Conservation (phyloP, 139 green algal genomes). For the Chlamydomonas incerta region DNA sequence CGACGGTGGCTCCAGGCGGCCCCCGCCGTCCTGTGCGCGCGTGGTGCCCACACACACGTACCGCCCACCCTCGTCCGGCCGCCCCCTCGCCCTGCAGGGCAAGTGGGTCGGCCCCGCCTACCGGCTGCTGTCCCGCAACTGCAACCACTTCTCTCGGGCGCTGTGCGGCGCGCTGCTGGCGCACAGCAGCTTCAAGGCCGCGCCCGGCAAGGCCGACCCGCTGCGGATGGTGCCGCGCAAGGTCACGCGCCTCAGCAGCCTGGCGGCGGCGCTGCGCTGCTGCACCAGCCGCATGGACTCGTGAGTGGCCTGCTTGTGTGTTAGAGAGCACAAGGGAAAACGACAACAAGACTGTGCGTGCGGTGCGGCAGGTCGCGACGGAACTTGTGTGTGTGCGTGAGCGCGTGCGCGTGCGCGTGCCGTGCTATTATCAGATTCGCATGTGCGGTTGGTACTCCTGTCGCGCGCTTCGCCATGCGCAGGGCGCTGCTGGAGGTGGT, state of each 20-base stretch:
- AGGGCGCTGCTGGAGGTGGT: too few relatives aligned
- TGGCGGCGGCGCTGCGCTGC: background rate
- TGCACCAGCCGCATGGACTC: slow-evolving; percentile 1
- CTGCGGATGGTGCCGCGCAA: background rate
- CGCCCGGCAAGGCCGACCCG: background rate
- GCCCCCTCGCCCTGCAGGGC: background rate
- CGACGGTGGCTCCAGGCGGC: too few relatives aligned
- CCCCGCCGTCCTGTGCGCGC: too few relatives aligned
- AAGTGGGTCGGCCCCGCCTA: slow-evolving; percentile 4
- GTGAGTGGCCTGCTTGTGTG: background rate
- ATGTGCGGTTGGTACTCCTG: too few relatives aligned
- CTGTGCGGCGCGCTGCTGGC: slow-evolving; percentile 9
- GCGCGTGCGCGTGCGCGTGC: background rate
- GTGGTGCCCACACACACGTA: too few relatives aligned
- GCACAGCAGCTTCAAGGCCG: slow-evolving; percentile 24
- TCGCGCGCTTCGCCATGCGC: too few relatives aligned
- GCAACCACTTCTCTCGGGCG: slow-evolving; percentile 28
- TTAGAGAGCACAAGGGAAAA: too few relatives aligned
- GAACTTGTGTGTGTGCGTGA: too few relatives aligned
- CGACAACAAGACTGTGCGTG: too few relatives aligned
- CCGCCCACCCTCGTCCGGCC: background rate
- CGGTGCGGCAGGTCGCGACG: too few relatives aligned
- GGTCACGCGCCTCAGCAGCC: background rate
- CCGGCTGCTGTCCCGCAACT: slow-evolving; percentile 31
- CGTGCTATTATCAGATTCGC: background rate